phyloP scores from a whole-genome alignment of 768 basidiomycete species.

The Hebeloma cylindrosporum region DNA sequence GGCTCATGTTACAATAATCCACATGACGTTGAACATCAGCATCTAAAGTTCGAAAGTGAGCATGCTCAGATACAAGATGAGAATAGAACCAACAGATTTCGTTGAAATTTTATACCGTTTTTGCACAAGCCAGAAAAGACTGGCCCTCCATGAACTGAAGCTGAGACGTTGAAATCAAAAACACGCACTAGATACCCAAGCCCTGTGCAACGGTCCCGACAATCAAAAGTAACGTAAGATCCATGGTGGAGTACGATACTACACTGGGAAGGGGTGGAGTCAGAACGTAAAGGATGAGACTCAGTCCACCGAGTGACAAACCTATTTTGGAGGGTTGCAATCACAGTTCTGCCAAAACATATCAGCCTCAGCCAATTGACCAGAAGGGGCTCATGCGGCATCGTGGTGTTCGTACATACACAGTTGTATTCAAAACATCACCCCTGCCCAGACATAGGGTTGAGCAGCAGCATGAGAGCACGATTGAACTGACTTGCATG shows the following conservation, averaged over 20 bases:
- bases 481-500: constrained; percentile 45
- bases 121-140: constrained; percentile 69
- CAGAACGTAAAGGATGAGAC: no score
- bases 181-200: constrained; percentile 70
- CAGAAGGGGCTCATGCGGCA: neutral
- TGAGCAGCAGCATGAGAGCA: neutral
- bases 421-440: constrained; percentile 72
- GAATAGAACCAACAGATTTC: constrained; percentile 46
- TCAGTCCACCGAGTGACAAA: constrained; percentile 18
- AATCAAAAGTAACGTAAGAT: constrained; percentile 64
- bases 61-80: neutral
- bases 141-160: constrained; percentile 21
- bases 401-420: no score
- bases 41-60: constrained; percentile 42
- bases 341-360: constrained; percentile 52
- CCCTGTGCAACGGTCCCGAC: constrained; percentile 66
- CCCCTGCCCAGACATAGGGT: constrained; percentile 45
- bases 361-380: neutral
- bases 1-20: constrained; percentile 55
- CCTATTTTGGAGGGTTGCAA: constrained; percentile 73
- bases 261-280: constrained; percentile 47
- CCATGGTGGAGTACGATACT: constrained; percentile 70
- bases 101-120: constrained; percentile 63
- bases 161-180: neutral
- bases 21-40: constrained; percentile 69